Conservation (phyloP, 768 basidiomycete species). For the Saitozyma podzolica region DNA sequence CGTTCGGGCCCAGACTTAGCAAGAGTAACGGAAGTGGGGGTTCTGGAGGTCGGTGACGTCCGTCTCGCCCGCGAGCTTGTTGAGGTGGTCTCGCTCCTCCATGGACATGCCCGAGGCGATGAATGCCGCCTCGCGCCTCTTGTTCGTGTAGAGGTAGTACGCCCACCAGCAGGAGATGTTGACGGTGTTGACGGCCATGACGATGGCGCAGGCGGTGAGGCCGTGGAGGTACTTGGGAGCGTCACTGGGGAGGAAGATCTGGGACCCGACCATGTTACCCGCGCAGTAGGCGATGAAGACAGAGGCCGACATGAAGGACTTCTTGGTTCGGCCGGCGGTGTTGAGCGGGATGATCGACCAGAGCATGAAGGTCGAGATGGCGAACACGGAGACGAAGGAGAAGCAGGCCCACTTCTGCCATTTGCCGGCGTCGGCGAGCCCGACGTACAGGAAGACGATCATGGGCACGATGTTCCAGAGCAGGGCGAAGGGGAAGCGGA, state of each 20-base stretch:
- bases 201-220: slow-evolving; percentile 20
- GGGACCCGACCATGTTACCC: slow-evolving; percentile 33
- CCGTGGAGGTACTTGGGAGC: slow-evolving; percentile 6
- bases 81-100: slow-evolving; percentile 20
- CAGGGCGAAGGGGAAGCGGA: slow-evolving; percentile 18
- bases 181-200: slow-evolving; percentile 18
- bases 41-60: slow-evolving; percentile 36
- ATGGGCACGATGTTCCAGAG: slow-evolving; percentile 10
- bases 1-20: background rate
- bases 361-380: slow-evolving; percentile 20
- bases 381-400: slow-evolving; percentile 12
- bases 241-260: slow-evolving; percentile 5
- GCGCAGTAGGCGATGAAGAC: slow-evolving; percentile 24
- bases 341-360: slow-evolving; percentile 34
- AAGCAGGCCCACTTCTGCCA: slow-evolving; percentile 23
- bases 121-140: slow-evolving; percentile 19
- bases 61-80: slow-evolving; percentile 24
- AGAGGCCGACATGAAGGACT: slow-evolving; percentile 16
- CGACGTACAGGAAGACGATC: slow-evolving; percentile 25
- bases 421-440: slow-evolving; percentile 16
- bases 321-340: slow-evolving; percentile 35
- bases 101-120: slow-evolving; percentile 19
- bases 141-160: slow-evolving; percentile 24
- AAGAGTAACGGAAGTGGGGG: slow-evolving; percentile 25
- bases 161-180: slow-evolving; percentile 18